Evolutionary conservation across 805 yeast species (phyloP).

Genomic region (Ogataea wickerhamii): DNA sequence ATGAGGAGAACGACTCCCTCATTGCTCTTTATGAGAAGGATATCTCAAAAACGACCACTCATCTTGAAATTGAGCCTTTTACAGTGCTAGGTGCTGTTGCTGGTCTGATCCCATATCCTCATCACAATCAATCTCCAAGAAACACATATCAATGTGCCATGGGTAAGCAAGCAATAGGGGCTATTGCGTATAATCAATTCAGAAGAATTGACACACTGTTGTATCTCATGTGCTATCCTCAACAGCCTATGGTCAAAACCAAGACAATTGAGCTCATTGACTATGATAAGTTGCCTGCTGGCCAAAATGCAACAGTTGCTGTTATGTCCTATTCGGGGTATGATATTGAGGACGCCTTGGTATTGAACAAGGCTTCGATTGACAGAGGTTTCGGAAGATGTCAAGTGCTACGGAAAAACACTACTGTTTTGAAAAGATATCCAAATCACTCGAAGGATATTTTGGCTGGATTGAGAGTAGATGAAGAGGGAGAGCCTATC

Average conservation of each 20-base stretch:
- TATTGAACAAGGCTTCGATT: constrained; percentile 84
- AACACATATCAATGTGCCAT: constrained; percentile 92
- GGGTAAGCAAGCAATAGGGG: constrained; percentile 99
- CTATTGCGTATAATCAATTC: constrained; percentile 95
- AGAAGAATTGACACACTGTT: constrained; percentile 90
- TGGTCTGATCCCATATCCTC: constrained; percentile 88
- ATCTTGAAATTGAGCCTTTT: constrained; percentile 93
- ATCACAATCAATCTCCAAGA: constrained; percentile 89
- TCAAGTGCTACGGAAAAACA: constrained; percentile 89
- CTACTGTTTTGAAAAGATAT: constrained; percentile 83
- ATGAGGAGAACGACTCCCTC: constrained; percentile 92
- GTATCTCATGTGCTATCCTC: constrained; percentile 97
- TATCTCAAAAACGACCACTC: constrained; percentile 62
- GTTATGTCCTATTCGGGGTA: constrained; percentile 99
- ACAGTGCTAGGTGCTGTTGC: constrained; percentile 92
- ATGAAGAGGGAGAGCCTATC: constrained; percentile 75
- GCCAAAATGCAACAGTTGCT: constrained; percentile 98
- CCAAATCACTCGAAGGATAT: constrained; percentile 93
- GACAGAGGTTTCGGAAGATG: constrained; percentile 98
- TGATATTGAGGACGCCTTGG: constrained; percentile 98
- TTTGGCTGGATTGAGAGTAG: constrained; percentile 86
- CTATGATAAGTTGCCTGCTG: constrained; percentile 96
- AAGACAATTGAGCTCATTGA: constrained; percentile 93
- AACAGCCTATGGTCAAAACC: constrained; percentile 98
- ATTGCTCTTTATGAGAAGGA: constrained; percentile 85